These are phyloP conservation scores for Berkeleyomyces basicola DNA, from an alignment of 2,329 filamentous ascomycete species.

Conservation along the genomic window DNA sequence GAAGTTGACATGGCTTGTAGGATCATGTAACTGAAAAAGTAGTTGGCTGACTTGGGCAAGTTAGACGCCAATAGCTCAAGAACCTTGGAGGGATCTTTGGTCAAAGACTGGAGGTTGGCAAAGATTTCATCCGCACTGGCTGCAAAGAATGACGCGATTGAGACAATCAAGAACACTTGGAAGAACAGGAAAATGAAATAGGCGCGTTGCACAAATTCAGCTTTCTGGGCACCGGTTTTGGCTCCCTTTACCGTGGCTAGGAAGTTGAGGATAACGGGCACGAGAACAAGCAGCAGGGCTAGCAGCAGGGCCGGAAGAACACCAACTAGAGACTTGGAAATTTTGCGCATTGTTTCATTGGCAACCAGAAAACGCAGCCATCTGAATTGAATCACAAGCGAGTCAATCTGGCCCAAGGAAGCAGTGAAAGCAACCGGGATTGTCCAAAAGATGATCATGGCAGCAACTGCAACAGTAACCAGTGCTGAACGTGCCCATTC, in stretches of 20 bases:
- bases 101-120: constrained; percentile 27
- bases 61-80: constrained; percentile 59
- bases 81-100: constrained; percentile 43
- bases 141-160: constrained; percentile 56
- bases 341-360: constrained; percentile 41
- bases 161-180: constrained; percentile 86
- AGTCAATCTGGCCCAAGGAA: constrained; percentile 58
- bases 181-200: constrained; percentile 93
- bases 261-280: constrained; percentile 63
- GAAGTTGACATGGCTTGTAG: constrained; percentile 84
- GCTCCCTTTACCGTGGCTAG: constrained; percentile 60
- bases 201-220: constrained; percentile 75
- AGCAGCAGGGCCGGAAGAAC: constrained; percentile 67
- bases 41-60: constrained; percentile 76
- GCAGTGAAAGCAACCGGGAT: constrained; percentile 82
- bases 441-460: constrained; percentile 76
- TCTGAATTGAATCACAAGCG: constrained; percentile 43
- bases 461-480: constrained; percentile 48
- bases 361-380: constrained; percentile 57
- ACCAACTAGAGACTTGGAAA: constrained; percentile 57
- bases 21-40: constrained; percentile 98
- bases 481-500: constrained; percentile 55
- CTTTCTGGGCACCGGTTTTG: constrained; percentile 63
- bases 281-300: constrained; percentile 58
- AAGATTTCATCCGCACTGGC: constrained; percentile 49